These are phyloP conservation scores for Fusarium stilboides DNA, from an alignment of 2,329 filamentous ascomycete species.

Conservation along the genomic window DNA sequence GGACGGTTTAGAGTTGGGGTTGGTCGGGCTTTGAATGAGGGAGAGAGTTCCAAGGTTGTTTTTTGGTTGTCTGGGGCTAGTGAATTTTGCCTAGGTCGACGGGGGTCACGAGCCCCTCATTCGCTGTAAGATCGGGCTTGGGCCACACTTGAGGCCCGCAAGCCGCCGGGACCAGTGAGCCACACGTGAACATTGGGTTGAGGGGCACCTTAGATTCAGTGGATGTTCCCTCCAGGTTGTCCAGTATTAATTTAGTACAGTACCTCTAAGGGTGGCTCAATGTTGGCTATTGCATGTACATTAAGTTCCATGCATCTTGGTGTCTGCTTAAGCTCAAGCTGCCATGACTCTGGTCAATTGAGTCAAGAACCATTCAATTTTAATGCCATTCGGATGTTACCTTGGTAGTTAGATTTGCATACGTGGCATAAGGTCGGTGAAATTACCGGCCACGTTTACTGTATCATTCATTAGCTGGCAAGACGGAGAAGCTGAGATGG, in stretches of 20 bases:
- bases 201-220: slow-evolving; percentile 23
- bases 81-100: slow-evolving; percentile 37
- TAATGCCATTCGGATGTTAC: background rate
- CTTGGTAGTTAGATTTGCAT: slow-evolving; percentile 9
- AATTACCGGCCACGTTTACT: slow-evolving; percentile 12
- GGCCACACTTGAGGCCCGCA: slow-evolving; percentile 32
- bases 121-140: slow-evolving; percentile 30
- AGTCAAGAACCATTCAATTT: background rate
- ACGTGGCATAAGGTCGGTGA: slow-evolving; percentile 29
- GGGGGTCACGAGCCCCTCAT: slow-evolving; percentile 39
- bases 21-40: slow-evolving; percentile 39
- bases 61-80: slow-evolving; percentile 45
- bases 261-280: background rate
- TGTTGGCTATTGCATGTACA: slow-evolving; percentile 1
- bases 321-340: slow-evolving; percentile 4
- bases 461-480: slow-evolving; percentile 22
- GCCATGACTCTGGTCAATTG: slow-evolving; percentile 31
- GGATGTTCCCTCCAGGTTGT: slow-evolving; percentile 5
- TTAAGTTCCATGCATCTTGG: slow-evolving; percentile 19
- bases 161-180: slow-evolving; percentile 25
- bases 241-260: slow-evolving; percentile 21
- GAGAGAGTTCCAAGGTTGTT: slow-evolving; percentile 35
- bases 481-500: slow-evolving; percentile 20
- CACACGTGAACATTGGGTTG: slow-evolving; percentile 26
- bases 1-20: slow-evolving; percentile 36